Evolutionary conservation across 768 basidiomycete species (phyloP), one percentile per base, ranked within the genome.

Genomic region (Trametes punicea): DNA sequence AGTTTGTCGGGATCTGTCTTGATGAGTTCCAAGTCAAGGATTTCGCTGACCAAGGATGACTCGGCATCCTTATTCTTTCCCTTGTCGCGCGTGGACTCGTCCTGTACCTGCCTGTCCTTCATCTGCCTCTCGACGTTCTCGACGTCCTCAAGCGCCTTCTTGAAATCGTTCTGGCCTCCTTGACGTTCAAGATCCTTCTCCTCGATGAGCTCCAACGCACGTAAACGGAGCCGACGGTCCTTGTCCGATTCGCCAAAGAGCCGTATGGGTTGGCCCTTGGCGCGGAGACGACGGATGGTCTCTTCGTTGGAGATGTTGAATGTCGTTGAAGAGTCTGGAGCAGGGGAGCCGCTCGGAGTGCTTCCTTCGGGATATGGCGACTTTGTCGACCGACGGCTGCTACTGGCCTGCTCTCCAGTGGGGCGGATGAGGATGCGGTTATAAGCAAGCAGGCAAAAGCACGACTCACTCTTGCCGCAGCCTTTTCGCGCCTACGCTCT

Each of bases 221-320:
- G 83, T 13, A 99, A 74, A 13, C 97, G 84, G 13, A 98, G 73
- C 29, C 94, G 77, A 9, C 97, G 81, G 25, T 98, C 97, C 74
- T 94, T 93, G 75, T 99, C 97, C 0, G 87, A 84, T 70, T 99
- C 97, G 29, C 87, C 97, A 66, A 99, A 99, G 8, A 99, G 75
- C 26, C 93, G 83, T 59, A 98, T 90, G 4, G 97, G 97, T 68
- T 98, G 95, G 21, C 90, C 93, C 68, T 97, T 96, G 23, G 81
- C 76, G 42, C 97, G 86, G 13, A 99, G 81, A 20, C 97, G 83
- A 8, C 92, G 87, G 53, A 94, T 78, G 11, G 90, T 91, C 65
- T 99, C 97, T 58, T 94, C 89, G 54, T 94, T 92, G 2, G 95
- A 91, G 51, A 98, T 88, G 67, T 94, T 94, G 75, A 95, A 98